Base-by-base conservation (phyloP, 1,139 yeast species). In the Meyerozyma elateridarum region DNA sequence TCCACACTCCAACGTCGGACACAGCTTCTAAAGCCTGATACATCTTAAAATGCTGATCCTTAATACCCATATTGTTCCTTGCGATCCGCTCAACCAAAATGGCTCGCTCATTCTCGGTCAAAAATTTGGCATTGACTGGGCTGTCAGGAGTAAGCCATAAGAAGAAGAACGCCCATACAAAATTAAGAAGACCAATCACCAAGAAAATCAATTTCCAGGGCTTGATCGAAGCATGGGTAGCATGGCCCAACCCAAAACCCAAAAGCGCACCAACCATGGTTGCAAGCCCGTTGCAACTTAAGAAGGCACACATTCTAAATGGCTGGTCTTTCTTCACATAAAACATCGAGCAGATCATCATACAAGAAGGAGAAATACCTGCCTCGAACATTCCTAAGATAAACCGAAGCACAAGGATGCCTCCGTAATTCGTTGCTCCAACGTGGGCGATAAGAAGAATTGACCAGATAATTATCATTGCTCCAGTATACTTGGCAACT, bases 401-500 rank as follows among this genome's bases (percentile, higher is more conserved):
- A 8, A 71, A 67, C 29, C 83, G 56, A 8, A 71, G 61, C 11
- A 70, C 64, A 51, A 76, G 56, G 25, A 73, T 55, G 0, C 78
- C 68, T 4, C 70, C 74, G 43, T 73, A 75, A 38, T 55, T 52
- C 5, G 25, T 46, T 16, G 52, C 50, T 3, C 75, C 75, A 16
- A 75, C 61, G 42, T 71, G 78, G 15, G 70, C 70, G 22, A 71
- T 59, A 26, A 76, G 52, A 4, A 73, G 56, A 6, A 65, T 46
- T 1, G 79, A 76, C 83, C 84, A 77, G 2, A 60, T 36, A 6
- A 70, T 46, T 29, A 76, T 58, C 41, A 63, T 62, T 4, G 49
- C 38, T 5, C 74, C 70, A 20, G 74, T 56, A 30, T 65, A 63
- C 45, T 73, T 76, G 1, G 76, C 77, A 12, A 77, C 60, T 2